Conservation (phyloP, 2,329 filamentous ascomycete genomes). For the Epichloe baconii region DNA sequence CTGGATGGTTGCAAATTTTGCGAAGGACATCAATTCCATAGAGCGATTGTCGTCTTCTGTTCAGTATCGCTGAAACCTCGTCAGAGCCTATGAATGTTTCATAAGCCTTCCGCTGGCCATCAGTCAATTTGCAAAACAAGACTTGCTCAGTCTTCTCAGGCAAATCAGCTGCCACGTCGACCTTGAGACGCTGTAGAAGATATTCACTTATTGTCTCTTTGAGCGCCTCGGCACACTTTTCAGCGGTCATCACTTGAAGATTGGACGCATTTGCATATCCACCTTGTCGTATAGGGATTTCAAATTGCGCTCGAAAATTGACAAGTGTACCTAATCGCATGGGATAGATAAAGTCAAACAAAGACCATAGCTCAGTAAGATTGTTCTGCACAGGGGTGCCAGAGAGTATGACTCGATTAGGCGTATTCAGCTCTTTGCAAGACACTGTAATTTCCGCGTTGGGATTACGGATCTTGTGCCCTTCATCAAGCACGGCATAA, state of each 20-base stretch:
- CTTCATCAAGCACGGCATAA: conserved; percentile 89
- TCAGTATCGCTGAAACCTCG: conserved; percentile 74
- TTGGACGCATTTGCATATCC: conserved; percentile 95
- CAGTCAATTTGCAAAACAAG: conserved; percentile 83
- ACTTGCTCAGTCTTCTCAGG: conserved; percentile 96
- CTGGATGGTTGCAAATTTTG: conserved; percentile 97
- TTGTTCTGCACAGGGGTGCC: conserved; percentile 98
- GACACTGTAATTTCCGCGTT: conserved; percentile 90
- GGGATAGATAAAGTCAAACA: conserved; percentile 95
- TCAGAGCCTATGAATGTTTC: conserved; percentile 68
- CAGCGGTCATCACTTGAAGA: conserved; percentile 84
- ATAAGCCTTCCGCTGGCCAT: conserved; percentile 65
- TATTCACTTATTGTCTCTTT: conserved; percentile 93
- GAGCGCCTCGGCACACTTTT: conserved; percentile 83
- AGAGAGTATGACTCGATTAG: conserved; percentile 83
- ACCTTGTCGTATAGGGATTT: conserved; percentile 83
- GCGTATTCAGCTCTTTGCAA: conserved; percentile 84
- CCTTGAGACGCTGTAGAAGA: conserved; percentile 80
- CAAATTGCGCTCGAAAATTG: conserved; percentile 82
- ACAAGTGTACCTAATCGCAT: conserved; percentile 90
- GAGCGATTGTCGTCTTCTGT: conserved; percentile 62
- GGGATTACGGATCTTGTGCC: conserved; percentile 95
- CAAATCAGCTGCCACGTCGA: conserved; percentile 84
- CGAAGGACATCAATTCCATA: conserved; percentile 85
- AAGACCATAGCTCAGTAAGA: conserved; percentile 83